Conservation (phyloP, 257 asterid genomes). For the Ehretia macrophylla region DNA sequence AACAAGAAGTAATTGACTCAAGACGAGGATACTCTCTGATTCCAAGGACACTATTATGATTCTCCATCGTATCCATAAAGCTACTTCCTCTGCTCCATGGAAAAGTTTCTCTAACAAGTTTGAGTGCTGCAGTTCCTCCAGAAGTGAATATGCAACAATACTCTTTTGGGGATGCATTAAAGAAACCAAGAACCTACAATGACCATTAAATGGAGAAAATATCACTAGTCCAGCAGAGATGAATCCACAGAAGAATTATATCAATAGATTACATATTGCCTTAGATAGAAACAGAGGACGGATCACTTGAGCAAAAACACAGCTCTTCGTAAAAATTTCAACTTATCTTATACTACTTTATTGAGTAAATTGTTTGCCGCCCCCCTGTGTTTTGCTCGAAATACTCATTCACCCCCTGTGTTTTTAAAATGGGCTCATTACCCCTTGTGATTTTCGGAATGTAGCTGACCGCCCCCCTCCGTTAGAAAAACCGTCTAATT, state of each 20-base stretch:
- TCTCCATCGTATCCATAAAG: constrained; percentile 89
- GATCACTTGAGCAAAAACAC: neutral
- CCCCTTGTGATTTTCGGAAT: too few relatives aligned
- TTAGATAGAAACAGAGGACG: neutral
- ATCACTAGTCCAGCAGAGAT: neutral
- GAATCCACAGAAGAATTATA: neutral
- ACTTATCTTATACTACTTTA: neutral
- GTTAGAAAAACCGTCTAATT: too few relatives aligned
- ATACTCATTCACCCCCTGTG: too few relatives aligned
- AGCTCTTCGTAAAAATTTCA: neutral
- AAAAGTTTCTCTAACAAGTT: constrained; percentile 91
- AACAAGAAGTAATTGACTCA: constrained; percentile 2
- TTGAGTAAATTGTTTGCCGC: too few relatives aligned
- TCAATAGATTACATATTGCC: neutral
- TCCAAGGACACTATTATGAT: constrained; percentile 98
- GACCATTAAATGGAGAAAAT: constrained; percentile 9
- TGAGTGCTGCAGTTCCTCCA: constrained; percentile 92
- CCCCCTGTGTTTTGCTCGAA: too few relatives aligned
- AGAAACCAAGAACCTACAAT: constrained; percentile 70
- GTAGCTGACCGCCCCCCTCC: too few relatives aligned
- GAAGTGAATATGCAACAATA: constrained; percentile 87
- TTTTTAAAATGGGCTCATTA: too few relatives aligned
- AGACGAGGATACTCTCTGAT: constrained; percentile 90
- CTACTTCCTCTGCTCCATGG: constrained; percentile 80
- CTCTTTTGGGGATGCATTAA: constrained; percentile 83